Evolutionary conservation across 2,329 filamentous ascomycete genomes (phyloP).

Genomic region (Bipolaris gigantea): DNA sequence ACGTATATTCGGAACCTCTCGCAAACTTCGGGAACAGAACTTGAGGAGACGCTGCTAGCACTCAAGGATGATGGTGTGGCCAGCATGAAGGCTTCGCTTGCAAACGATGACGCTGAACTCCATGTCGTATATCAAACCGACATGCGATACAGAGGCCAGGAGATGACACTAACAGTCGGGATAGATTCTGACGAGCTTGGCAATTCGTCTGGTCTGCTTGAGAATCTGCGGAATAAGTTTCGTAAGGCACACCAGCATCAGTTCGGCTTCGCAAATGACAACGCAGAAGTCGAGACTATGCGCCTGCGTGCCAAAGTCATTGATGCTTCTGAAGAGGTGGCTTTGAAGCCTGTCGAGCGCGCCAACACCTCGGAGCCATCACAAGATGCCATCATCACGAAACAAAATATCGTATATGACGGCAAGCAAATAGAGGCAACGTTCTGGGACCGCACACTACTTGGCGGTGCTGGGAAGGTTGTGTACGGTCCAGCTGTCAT

Average conservation of each 20-base stretch:
- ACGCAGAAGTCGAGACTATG: slow-evolving; percentile 54
- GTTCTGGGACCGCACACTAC: slow-evolving; percentile 50
- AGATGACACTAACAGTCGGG: slow-evolving; percentile 40
- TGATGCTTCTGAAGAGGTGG: slow-evolving; percentile 49
- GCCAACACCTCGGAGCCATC: slow-evolving; percentile 34
- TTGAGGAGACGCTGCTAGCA: slow-evolving; percentile 36
- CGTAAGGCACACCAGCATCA: slow-evolving; percentile 50
- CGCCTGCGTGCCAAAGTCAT: slow-evolving; percentile 50
- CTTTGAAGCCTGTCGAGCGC: slow-evolving; percentile 42
- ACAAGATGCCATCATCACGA: slow-evolving; percentile 43
- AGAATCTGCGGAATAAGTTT: slow-evolving; percentile 46
- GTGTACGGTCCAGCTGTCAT: slow-evolving; percentile 53
- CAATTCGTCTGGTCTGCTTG: slow-evolving; percentile 34
- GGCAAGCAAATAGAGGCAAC: slow-evolving; percentile 47
- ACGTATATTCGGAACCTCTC: slow-evolving; percentile 51
- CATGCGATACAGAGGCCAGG: slow-evolving; percentile 54
- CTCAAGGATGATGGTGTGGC: slow-evolving; percentile 46
- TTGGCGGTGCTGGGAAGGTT: slow-evolving; percentile 47
- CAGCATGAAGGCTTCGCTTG: slow-evolving; percentile 46
- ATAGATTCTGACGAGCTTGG: slow-evolving; percentile 44
- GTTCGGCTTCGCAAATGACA: slow-evolving; percentile 50
- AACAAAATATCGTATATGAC: slow-evolving; percentile 47
- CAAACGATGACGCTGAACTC: slow-evolving; percentile 34
- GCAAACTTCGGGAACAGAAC: slow-evolving; percentile 40
- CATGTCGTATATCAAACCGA: slow-evolving; percentile 49